Base-by-base conservation (phyloP, 805 yeast genomes). In the Zygoascus biomembranicola region DNA sequence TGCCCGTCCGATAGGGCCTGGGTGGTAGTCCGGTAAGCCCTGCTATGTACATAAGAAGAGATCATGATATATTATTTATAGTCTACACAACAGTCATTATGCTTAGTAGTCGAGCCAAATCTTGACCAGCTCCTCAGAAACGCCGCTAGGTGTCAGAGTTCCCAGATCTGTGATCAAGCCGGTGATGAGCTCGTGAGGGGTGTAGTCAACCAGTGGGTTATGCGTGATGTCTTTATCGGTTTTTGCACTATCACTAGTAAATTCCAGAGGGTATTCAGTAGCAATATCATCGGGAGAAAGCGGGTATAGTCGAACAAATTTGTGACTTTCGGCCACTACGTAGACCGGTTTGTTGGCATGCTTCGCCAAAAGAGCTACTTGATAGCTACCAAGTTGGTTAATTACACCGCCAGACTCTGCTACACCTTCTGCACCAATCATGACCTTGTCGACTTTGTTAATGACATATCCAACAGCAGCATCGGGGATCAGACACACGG, bases 381-480 rank as follows among this genome's bases (percentile, higher is more conserved):
- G 97, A 69, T 88, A 94, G 1, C 96, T 84, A 5, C 99, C 99
- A 57, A 94, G 68, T 59, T 71, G 90, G 69, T 94, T 94, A 61
- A 94, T 92, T 48, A 95, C 89, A 35, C 99, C 99, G 53, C 99
- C 99, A 67, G 95, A 85, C 73, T 94, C 99, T 2, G 96, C 96
- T 2, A 94, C 99, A 61, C 99, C 99, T 70, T 94, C 99, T 1
- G 99, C 99, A 52, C 99, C 99, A 59, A 94, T 94, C 59, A 94
- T 79, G 4, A 94, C 87, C 69, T 94, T 92, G 71, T 92, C 95
- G 13, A 90, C 90, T 67, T 87, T 86, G 67, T 89, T 90, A 55
- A 94, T 83, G 41, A 90, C 88, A 61, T 83, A 89, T 0, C 98
- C 98, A 13, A 92, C 97, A 8, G 96, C 95, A 52, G 89, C 82